Evolutionary conservation across 2,329 filamentous ascomycete species (phyloP).

Genomic region (Aspergillus sp.): DNA sequence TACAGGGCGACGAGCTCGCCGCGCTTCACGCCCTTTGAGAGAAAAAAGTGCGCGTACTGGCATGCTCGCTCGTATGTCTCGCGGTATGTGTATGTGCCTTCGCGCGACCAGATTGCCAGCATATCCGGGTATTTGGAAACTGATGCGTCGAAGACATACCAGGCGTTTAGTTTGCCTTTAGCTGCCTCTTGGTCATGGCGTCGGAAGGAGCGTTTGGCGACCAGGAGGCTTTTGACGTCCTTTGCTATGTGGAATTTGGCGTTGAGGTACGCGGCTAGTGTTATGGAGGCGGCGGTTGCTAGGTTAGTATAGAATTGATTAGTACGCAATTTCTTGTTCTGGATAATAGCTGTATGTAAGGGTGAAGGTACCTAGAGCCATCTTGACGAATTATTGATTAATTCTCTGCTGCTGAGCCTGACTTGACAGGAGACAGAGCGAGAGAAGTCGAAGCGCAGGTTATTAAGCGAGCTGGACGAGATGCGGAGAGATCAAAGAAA

Average conservation of each 20-base stretch:
- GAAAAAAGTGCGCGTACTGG: slow-evolving; percentile 64
- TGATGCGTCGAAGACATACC: slow-evolving; percentile 64
- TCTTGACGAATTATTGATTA: not conserved
- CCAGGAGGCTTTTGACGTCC: slow-evolving; percentile 55
- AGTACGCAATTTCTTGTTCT: not conserved
- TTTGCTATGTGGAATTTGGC: slow-evolving; percentile 67
- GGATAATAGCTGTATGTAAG: not conserved
- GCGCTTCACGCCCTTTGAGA: slow-evolving; percentile 57
- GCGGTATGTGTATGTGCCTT: slow-evolving; percentile 59
- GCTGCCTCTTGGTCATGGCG: slow-evolving; percentile 49
- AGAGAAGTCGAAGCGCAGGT: not conserved
- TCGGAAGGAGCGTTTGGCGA: slow-evolving; percentile 44
- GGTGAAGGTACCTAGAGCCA: slow-evolving; percentile 5
- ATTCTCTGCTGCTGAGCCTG: not conserved
- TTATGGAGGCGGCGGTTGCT: slow-evolving; percentile 26
- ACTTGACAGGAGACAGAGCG: not conserved
- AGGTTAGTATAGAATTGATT: not conserved
- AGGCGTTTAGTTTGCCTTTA: slow-evolving; percentile 58
- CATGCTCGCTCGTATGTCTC: slow-evolving; percentile 57
- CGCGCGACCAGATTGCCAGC: slow-evolving; percentile 67
- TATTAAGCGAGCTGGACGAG: not conserved
- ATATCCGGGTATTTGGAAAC: slow-evolving; percentile 54
- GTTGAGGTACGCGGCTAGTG: slow-evolving; percentile 46
- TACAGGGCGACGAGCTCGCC: slow-evolving; percentile 65
- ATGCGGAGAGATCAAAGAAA: too few species aligned